Evolutionary conservation across 2,329 filamentous ascomycete species (phyloP).

Genomic region (Dothistroma septosporum): DNA sequence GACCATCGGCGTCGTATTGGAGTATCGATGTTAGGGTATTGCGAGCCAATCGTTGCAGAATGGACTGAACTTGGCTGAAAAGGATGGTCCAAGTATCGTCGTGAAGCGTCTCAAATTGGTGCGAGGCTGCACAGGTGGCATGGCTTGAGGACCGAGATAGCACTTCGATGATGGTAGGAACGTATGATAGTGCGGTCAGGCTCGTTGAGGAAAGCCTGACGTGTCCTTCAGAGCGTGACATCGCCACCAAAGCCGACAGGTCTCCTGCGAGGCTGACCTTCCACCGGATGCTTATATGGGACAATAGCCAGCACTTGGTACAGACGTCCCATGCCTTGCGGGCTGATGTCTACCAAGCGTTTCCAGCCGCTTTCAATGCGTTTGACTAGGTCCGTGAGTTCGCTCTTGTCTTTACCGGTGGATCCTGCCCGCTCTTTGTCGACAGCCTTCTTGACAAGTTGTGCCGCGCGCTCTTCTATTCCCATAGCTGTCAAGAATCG

Average conservation of each 20-base stretch:
- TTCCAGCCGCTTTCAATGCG: conserved; percentile 72
- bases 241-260: conserved; percentile 90
- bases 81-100: neutral
- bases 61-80: neutral
- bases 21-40: conserved; percentile 1
- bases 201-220: neutral
- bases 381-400: conserved; percentile 48
- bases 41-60: neutral
- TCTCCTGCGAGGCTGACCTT: conserved; percentile 66
- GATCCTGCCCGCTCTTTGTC: conserved; percentile 32
- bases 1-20: neutral
- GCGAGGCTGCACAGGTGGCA: neutral
- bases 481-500: conserved; percentile 77
- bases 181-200: neutral
- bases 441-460: conserved; percentile 53
- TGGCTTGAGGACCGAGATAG: neutral
- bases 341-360: conserved; percentile 76
- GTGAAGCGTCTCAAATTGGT: conserved; percentile 1
- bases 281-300: conserved; percentile 50
- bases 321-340: conserved; percentile 84
- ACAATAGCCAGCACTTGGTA: conserved; percentile 92
- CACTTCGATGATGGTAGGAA: neutral
- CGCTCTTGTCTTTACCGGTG: conserved; percentile 37
- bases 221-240: conserved; percentile 24
- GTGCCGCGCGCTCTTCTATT: conserved; percentile 69